These are phyloP conservation scores for Stevia rebaudiana DNA, from an alignment of 140 eudicot genomes.

Conservation along the genomic window DNA sequence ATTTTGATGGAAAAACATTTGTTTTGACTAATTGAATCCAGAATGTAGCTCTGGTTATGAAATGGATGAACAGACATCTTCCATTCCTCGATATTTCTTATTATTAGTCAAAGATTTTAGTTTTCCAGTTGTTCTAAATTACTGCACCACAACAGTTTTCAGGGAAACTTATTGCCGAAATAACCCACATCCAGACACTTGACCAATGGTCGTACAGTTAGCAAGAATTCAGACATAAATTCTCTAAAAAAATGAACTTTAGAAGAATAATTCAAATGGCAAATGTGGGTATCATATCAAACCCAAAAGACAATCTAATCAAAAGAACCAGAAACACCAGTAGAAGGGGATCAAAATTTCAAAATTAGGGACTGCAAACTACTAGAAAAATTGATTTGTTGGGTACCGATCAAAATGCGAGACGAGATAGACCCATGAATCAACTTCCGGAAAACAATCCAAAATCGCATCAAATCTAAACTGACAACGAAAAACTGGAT, in stretches of 20 bases:
- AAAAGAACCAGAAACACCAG: background rate
- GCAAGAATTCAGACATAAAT: background rate
- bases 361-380: slow-evolving; percentile 13
- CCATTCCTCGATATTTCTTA: no score
- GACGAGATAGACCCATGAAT: slow-evolving; percentile 13
- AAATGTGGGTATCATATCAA: slow-evolving; percentile 13
- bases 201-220: slow-evolving; percentile 9
- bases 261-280: background rate
- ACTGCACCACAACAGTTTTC: background rate
- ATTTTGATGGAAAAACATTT: background rate
- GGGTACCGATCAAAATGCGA: slow-evolving; percentile 18
- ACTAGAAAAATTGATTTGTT: background rate
- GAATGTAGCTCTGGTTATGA: background rate
- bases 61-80: no score
- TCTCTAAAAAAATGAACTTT: background rate
- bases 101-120: background rate
- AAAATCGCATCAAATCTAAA: background rate
- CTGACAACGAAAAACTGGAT: background rate
- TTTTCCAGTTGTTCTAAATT: background rate
- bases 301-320: slow-evolving; percentile 11
- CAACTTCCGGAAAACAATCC: slow-evolving; percentile 8
- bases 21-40: background rate
- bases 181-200: slow-evolving; percentile 11
- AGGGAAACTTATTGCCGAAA: background rate
- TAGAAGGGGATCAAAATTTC: slow-evolving; percentile 1